phyloP scores from a whole-genome alignment of 139 green algal genomes.

The Chlamydomonas incerta region DNA sequence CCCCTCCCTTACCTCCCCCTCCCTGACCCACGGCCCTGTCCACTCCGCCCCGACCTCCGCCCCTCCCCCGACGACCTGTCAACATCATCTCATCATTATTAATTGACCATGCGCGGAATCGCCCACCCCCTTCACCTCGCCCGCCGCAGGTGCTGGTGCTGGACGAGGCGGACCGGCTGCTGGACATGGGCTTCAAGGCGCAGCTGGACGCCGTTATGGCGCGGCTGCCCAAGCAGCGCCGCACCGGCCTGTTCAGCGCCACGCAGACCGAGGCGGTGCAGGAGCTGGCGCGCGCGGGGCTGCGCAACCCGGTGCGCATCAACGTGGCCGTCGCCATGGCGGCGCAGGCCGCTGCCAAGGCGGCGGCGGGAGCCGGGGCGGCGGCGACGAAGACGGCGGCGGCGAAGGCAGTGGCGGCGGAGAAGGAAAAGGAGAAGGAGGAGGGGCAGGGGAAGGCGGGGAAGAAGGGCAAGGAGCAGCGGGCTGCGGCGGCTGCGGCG shows the following conservation, averaged over 20 bases:
- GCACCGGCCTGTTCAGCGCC: conserved; percentile 93
- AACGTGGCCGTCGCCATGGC: conserved; percentile 69
- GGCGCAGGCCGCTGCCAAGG: background rate
- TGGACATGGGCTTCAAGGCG: conserved; percentile 94
- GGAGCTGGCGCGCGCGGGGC: conserved; percentile 72
- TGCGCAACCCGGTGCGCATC: conserved; percentile 92
- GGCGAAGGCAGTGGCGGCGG: background rate
- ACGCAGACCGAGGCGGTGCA: conserved; percentile 90
- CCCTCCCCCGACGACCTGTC: too few species aligned
- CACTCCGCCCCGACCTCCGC: background rate
- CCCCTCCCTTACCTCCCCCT: background rate
- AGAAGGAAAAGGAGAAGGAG: background rate
- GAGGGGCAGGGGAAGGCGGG: background rate
- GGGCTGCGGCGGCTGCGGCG: conserved; percentile 3
- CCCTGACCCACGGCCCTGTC: background rate
- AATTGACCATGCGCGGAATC: background rate
- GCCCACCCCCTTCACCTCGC: background rate
- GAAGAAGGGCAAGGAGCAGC: background rate
- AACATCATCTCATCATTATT: too few species aligned
- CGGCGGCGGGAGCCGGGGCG: background rate
- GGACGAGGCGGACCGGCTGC: conserved; percentile 95
- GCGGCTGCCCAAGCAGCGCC: conserved; percentile 88
- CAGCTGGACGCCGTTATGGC: conserved; percentile 87
- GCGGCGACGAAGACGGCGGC: background rate
- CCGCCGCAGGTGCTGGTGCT: conserved; percentile 95